Evolutionary conservation across 2,329 filamentous ascomycete genomes (phyloP), one percentile per base, ranked within the genome.

Genomic region (Sporothrix curviconia): DNA sequence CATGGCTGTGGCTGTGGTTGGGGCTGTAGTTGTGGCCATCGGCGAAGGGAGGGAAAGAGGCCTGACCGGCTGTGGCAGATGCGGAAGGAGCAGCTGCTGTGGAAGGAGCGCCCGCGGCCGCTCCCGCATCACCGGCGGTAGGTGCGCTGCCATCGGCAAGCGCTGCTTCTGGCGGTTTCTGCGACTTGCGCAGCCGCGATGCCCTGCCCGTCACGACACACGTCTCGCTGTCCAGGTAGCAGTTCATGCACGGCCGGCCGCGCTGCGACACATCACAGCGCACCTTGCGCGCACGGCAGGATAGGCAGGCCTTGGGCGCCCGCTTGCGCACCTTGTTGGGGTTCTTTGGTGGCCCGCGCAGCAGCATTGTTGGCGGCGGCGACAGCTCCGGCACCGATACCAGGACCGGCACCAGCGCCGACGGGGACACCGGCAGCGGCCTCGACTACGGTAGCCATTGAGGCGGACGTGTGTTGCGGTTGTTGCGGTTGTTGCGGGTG

Each of bases 231-330:
- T 79, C 76, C 56, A 78, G 73, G 46, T 76, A 76, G 64, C 76
- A 80, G 57, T 79, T 79, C 69, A 78, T 79, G 66, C 74, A 80
- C 7, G 77, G 78, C 32, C 71, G 68, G 3, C 76, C 76, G 58
- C 73, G 70, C 61, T 76, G 76, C 4, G 62, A 61, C 40, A 79
- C 76, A 63, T 78, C 76, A 58, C 77, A 79, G 28, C 77, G 69
- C 28, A 79, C 76, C 64, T 79, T 79, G 25, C 77, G 69, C n/a
- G 76, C 71, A 15, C 77, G 70, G 63, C 76, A 79, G n/a, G 75
- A 76, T 9, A 78, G 67, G 52, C 77, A 79, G 9, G 77, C 77
- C 53, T 79, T 78, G n/a, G 76, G 67, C 2, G 77, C 76, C 57
- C 77, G 70, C 67, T 75, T 77, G 51, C 77, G 78, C 58, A 71